A percentile compares a stretch with the other conserved stretches of the same genome.
These are phyloP conservation scores for Carallia pectinifolia DNA, from an alignment of 345 rosid species.

Conservation along the genomic window DNA sequence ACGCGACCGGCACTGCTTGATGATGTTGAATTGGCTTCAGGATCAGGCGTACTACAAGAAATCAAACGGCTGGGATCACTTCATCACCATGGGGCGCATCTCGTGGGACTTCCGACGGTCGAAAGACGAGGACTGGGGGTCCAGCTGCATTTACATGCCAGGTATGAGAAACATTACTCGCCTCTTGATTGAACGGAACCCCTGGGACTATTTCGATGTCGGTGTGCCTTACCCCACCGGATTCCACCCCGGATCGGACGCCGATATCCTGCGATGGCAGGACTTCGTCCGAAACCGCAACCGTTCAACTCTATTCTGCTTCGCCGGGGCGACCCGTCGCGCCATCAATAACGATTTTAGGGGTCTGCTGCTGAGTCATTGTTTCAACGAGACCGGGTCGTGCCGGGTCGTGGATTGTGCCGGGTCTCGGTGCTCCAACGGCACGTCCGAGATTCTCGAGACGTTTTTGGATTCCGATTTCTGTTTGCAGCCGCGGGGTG, in stretches of 20 bases:
- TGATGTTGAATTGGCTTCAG: constrained; percentile 64
- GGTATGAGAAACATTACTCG: constrained; percentile 95
- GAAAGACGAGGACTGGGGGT: constrained; percentile 80
- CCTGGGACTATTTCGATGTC: constrained; percentile 96
- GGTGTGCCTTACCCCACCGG: constrained; percentile 97
- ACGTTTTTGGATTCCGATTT: constrained; percentile 76
- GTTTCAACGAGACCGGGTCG: constrained; percentile 44
- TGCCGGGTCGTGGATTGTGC: constrained; percentile 68
- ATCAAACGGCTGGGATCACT: constrained; percentile 95
- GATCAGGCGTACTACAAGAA: constrained; percentile 60
- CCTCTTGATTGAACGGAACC: constrained; percentile 82
- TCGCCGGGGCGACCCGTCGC: constrained; percentile 79
- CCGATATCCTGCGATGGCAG: constrained; percentile 74
- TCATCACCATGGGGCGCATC: constrained; percentile 89
- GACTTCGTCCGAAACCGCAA: constrained; percentile 54
- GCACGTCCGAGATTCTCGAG: constrained; percentile 69
- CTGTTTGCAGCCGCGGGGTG: constrained; percentile 90
- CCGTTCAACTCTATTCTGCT: constrained; percentile 69
- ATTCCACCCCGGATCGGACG: constrained; percentile 83
- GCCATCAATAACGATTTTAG: constrained; percentile 67
- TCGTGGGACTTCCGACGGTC: constrained; percentile 96
- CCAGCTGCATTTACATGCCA: constrained; percentile 68
- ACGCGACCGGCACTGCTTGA: constrained; percentile 71
- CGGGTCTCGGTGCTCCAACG: constrained; percentile 60
- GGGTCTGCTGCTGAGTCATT: constrained; percentile 56